Conservation (phyloP, 1,284 basidiomycete species). For the Boletus mariae region DNA sequence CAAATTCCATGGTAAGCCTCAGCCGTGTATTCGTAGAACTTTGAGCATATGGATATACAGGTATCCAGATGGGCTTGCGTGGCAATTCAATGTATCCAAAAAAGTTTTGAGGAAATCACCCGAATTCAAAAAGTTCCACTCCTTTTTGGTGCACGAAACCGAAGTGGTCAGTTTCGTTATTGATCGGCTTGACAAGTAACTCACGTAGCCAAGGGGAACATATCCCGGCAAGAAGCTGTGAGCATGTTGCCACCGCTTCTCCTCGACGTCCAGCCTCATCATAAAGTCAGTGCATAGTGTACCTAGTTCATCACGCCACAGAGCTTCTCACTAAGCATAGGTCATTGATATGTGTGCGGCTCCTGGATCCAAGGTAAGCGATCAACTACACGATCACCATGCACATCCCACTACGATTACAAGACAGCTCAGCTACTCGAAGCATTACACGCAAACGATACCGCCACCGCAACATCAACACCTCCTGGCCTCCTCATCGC, state of each 20-base stretch:
- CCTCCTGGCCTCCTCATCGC: constrained; percentile 82
- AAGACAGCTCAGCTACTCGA: constrained; percentile 90
- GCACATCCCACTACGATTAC: not conserved
- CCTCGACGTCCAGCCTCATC: constrained; percentile 91
- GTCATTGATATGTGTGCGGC: constrained; percentile 99
- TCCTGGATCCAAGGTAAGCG: constrained; percentile 90
- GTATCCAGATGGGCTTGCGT: constrained; percentile 93
- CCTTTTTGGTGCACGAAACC: constrained; percentile 96
- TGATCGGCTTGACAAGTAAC: not conserved
- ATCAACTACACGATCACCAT: not conserved
- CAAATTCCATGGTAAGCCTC: constrained; percentile 75
- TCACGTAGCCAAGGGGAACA: constrained; percentile 68
- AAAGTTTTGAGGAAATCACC: constrained; percentile 84
- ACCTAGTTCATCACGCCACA: not conserved
- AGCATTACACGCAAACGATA: constrained; percentile 74
- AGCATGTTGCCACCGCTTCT: constrained; percentile 98
- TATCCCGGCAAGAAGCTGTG: constrained; percentile 96
- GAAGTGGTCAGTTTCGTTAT: constrained; percentile 71
- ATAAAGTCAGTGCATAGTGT: constrained; percentile 49
- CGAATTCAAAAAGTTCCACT: constrained; percentile 96
- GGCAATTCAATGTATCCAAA: constrained; percentile 94
- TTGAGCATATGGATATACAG: constrained; percentile 35
- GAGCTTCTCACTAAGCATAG: constrained; percentile 35
- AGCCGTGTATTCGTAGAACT: not conserved
- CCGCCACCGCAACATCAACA: constrained; percentile 55